phyloP scores from a whole-genome alignment of 2,329 filamentous ascomycete genomes.

The Saccharata proteae region DNA sequence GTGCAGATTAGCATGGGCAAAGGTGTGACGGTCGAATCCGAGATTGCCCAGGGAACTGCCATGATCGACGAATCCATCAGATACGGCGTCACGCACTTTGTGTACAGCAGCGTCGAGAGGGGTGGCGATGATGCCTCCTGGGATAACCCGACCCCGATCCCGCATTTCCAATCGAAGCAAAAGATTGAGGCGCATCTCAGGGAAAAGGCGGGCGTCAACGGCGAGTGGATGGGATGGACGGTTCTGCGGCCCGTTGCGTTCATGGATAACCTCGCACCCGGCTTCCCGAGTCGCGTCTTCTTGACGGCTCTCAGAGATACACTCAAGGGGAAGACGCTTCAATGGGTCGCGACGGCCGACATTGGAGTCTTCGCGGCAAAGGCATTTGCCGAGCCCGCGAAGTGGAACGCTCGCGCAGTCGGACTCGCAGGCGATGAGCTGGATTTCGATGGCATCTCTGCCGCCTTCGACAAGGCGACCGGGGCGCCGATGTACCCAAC shows the following conservation, averaged over 20 bases:
- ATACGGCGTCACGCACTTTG: slow-evolving; percentile 45
- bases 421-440: slow-evolving; percentile 43
- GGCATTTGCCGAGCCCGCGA: slow-evolving; percentile 34
- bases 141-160: slow-evolving; percentile 35
- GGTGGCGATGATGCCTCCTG: slow-evolving; percentile 43
- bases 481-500: slow-evolving; percentile 31
- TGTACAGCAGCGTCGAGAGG: slow-evolving; percentile 54
- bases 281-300: slow-evolving; percentile 38
- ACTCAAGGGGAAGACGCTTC: slow-evolving; percentile 30
- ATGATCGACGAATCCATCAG: slow-evolving; percentile 47
- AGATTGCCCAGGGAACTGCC: slow-evolving; percentile 44
- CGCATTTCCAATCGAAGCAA: slow-evolving; percentile 52
- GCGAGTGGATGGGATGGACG: slow-evolving; percentile 44
- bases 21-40: slow-evolving; percentile 30
- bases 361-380: slow-evolving; percentile 41
- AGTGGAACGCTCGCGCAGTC: slow-evolving; percentile 33
- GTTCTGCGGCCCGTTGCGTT: slow-evolving; percentile 52
- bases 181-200: slow-evolving; percentile 51
- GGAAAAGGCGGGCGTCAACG: slow-evolving; percentile 25
- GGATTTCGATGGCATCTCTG: slow-evolving; percentile 32
- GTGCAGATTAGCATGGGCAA: slow-evolving; percentile 42
- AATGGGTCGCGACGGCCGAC: slow-evolving; percentile 31
- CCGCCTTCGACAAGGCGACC: slow-evolving; percentile 34
- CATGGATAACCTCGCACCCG: slow-evolving; percentile 45
- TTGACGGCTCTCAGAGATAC: slow-evolving; percentile 30